Percentiles rank a stretch among this genome's conserved stretches.
Conservation (phyloP, 2,329 filamentous ascomycete genomes). For the Tolypocladium paradoxum region DNA sequence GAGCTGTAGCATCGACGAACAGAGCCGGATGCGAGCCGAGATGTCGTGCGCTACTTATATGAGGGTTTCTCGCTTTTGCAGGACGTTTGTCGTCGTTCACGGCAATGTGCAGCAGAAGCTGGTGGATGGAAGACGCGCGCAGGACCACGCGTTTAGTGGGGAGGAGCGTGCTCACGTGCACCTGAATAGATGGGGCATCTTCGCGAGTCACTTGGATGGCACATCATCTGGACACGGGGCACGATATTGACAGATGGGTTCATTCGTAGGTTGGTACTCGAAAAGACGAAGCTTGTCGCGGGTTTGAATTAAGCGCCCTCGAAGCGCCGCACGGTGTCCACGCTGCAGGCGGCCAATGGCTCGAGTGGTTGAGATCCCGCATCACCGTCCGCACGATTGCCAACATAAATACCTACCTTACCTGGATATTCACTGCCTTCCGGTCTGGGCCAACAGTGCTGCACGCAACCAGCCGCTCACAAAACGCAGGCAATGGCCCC, state of each 20-base stretch:
- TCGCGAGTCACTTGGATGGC: not conserved
- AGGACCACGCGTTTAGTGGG: not conserved
- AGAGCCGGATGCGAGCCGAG: not conserved
- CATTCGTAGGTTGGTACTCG: not conserved
- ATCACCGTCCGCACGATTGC: too few species aligned
- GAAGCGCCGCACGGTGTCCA: not conserved
- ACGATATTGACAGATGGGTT: too few species aligned
- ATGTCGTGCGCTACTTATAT: not conserved
- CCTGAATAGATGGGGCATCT: too few species aligned
- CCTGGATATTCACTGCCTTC: not conserved
- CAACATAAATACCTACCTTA: too few species aligned
- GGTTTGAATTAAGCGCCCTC: not conserved
- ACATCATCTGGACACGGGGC: not conserved
- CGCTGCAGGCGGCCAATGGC: too few species aligned
- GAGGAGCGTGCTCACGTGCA: slow-evolving; percentile 1
- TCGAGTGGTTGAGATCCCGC: too few species aligned
- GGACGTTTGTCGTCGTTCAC: not conserved
- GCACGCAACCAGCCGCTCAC: not conserved
- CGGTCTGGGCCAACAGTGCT: not conserved
- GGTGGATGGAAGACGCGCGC: not conserved
- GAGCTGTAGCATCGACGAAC: slow-evolving; percentile 1
- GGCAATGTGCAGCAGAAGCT: not conserved
- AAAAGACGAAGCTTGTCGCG: not conserved
- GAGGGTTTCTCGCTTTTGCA: not conserved
- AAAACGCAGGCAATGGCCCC: not conserved